Evolutionary conservation across 306 rosid species (phyloP).

Genomic region (Inga laurina): DNA sequence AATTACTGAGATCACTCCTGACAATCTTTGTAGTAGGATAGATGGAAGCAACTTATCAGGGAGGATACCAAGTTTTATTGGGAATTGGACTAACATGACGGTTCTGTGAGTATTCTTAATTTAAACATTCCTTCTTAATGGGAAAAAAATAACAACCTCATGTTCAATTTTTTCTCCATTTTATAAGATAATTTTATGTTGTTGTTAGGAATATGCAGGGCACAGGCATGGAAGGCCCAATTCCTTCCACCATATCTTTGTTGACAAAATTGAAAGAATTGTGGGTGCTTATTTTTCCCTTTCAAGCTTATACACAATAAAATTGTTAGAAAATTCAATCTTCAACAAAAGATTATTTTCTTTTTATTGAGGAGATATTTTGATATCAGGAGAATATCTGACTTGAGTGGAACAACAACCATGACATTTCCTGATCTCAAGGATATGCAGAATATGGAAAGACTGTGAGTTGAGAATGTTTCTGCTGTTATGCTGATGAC

Average conservation of each 20-base stretch:
- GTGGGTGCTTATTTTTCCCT: slow-evolving; percentile 43
- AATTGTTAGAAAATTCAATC: background rate
- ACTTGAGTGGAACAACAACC: slow-evolving; percentile 54
- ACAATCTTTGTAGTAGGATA: slow-evolving; percentile 59
- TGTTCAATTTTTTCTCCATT: background rate
- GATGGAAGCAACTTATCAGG: slow-evolving; percentile 72
- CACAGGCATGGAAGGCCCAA: slow-evolving; percentile 72
- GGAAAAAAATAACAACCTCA: background rate
- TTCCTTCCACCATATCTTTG: slow-evolving; percentile 55
- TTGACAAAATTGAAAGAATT: slow-evolving; percentile 41
- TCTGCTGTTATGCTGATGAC: background rate
- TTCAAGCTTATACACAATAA: background rate
- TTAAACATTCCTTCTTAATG: background rate
- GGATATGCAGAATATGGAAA: slow-evolving; percentile 36
- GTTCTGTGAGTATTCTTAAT: slow-evolving; percentile 50
- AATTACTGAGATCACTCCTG: slow-evolving; percentile 11
- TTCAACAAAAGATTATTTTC: background rate
- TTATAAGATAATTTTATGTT: background rate
- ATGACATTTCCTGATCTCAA: slow-evolving; percentile 59
- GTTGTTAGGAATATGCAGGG: slow-evolving; percentile 71
- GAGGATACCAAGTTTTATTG: slow-evolving; percentile 63
- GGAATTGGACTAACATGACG: slow-evolving; percentile 58
- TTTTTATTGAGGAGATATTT: slow-evolving; percentile 21
- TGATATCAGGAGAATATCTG: slow-evolving; percentile 72
- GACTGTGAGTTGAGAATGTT: slow-evolving; percentile 52